Evolutionary conservation across 2,329 filamentous ascomycete genomes (phyloP).

Genomic region (Aspergillus sp.): DNA sequence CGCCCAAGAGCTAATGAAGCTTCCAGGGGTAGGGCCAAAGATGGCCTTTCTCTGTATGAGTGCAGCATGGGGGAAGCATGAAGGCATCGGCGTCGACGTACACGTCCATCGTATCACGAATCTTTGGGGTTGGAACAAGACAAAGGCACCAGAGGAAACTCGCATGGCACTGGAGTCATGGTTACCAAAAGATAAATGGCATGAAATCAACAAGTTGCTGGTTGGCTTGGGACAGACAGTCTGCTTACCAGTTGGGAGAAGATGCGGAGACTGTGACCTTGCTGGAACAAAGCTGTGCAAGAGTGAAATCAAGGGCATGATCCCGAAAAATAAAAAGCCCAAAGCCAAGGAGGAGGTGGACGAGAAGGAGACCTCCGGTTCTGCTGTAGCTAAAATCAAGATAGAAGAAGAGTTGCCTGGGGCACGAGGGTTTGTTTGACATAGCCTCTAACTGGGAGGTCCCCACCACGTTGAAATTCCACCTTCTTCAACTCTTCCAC

Average conservation of each 20-base stretch:
- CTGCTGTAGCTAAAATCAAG: too few relatives aligned
- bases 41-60: conserved; percentile 89
- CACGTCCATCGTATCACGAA: conserved; percentile 95
- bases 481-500: too few relatives aligned
- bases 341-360: conserved; percentile 8
- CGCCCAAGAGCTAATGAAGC: conserved; percentile 66
- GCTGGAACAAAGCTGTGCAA: conserved; percentile 72
- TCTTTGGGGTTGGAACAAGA: conserved; percentile 86
- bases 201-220: conserved; percentile 84
- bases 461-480: too few relatives aligned
- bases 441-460: too few relatives aligned
- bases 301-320: conserved; percentile 63
- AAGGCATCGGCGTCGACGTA: conserved; percentile 88
- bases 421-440: too few relatives aligned
- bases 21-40: conserved; percentile 88
- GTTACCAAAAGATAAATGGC: conserved; percentile 81
- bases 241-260: conserved; percentile 72
- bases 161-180: conserved; percentile 70
- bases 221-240: conserved; percentile 86
- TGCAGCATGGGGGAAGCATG: conserved; percentile 63
- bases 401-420: too few relatives aligned
- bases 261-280: conserved; percentile 81
- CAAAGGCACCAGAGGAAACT: conserved; percentile 77
- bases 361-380: conserved; percentile 3
- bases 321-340: conserved; percentile 52